Base-by-base conservation (phyloP, 306 rosid species). In the Sphenostylis stenocarpa region DNA sequence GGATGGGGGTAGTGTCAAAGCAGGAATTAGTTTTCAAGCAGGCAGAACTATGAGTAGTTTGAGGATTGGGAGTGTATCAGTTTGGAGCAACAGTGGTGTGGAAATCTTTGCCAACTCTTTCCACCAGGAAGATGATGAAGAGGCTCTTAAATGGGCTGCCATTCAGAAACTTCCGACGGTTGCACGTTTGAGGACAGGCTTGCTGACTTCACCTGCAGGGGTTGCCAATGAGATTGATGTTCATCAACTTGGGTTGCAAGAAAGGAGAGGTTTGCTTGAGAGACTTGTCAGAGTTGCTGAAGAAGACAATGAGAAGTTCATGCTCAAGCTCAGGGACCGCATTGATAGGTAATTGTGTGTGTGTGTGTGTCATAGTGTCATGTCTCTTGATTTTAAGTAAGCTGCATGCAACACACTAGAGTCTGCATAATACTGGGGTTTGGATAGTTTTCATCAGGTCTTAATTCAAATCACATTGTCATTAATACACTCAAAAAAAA, bases 291-390 rank as follows among this genome's bases (percentile, higher is more conserved):
- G 75, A 75, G 67, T 84, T 70, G 91, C 93, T 1, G 93, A 91
- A 10, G 81, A 82, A 65, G 98, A 94, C 67, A 94, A 90, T 72
- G 97, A 88, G 81, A 88, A 84, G 68, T 91, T 94, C 34, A 75
- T 91, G 87, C 43, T 75, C 55, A 91, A 88, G 85, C 88, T 94
- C 80, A 86, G 83, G 83, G 62, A 75, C 45, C 87, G 97, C 19
- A 58, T 90, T 75, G 85, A 91, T 7, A 82, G 93, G 97, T 92
- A 67, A 76, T 75, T 6, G 29, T 4, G 17, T 56, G 17, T 8
- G 29, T 52, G n/a, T n/a, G n/a, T n/a, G n/a, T n/a, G n/a, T n/a
- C n/a, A n/a, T 26, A 47, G 52, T 52, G 28, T 52, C 28, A 52
- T 73, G 28, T 10, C 53, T 33, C 17, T 48, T 62, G 44, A 1